Conservation (phyloP, 2,329 filamentous ascomycete species). For the Talaromyces sp. region DNA sequence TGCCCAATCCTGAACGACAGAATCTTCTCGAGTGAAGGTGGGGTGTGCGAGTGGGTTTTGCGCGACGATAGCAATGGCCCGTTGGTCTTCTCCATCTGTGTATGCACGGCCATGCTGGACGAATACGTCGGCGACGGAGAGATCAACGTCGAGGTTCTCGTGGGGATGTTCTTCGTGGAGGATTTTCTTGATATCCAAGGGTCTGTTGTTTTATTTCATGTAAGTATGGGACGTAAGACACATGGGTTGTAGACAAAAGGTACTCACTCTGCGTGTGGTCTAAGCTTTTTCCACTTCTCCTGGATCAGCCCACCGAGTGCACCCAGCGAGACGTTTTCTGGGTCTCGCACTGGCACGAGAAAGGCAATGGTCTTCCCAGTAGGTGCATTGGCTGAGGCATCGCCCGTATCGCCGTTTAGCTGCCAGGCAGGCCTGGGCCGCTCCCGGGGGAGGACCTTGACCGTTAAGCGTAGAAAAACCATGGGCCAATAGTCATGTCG, state of each 20-base stretch:
- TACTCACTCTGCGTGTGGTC: conserved; percentile 30
- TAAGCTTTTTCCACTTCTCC: conserved; percentile 29
- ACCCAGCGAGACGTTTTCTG: conserved; percentile 27
- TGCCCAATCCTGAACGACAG: conserved; percentile 33
- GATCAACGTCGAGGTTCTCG: conserved; percentile 26
- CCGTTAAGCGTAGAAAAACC: conserved; percentile 33
- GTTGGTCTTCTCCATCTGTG: conserved; percentile 32
- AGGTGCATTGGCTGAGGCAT: conserved; percentile 7
- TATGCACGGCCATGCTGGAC: conserved; percentile 32
- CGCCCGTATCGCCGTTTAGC: conserved; percentile 15
- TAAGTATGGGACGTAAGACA: background rate
- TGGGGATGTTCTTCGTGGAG: conserved; percentile 30
- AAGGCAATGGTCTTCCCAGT: conserved; percentile 23
- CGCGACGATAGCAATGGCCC: conserved; percentile 29
- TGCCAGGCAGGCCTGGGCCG: conserved; percentile 11
- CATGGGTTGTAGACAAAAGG: background rate
- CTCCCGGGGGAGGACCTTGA: conserved; percentile 29
- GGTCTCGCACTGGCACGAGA: conserved; percentile 25
- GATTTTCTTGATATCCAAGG: conserved; percentile 33
- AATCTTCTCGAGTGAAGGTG: conserved; percentile 25
- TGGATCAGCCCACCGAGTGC: conserved; percentile 28
- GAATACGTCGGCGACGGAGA: conserved; percentile 36
- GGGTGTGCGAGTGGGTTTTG: conserved; percentile 23
- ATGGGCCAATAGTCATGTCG: conserved; percentile 16
- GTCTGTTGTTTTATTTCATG: conserved; percentile 17